Percentiles rank a stretch among this genome's conserved stretches.
Conservation (phyloP, 768 basidiomycete genomes). For the Tulasnella sp. region DNA sequence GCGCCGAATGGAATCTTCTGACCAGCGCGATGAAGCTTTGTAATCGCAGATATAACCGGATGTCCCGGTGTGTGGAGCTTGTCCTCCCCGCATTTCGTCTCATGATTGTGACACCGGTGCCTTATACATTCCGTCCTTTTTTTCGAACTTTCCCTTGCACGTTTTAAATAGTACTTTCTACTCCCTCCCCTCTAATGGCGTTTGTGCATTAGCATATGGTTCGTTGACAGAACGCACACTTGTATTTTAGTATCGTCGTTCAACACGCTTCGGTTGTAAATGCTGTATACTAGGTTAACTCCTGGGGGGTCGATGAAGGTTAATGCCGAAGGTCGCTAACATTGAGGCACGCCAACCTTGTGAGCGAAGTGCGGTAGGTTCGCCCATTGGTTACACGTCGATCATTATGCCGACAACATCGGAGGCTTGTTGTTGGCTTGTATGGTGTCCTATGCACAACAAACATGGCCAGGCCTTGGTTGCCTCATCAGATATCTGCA, state of each 20-base stretch:
- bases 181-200: not conserved
- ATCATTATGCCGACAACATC: not conserved
- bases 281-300: no score
- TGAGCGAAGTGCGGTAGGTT: not conserved
- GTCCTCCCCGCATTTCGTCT: not conserved
- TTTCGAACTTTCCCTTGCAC: not conserved
- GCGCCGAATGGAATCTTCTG: constrained; percentile 6
- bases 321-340: no score
- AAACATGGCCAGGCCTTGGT: no score
- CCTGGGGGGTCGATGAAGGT: no score
- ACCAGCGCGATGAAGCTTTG: not conserved
- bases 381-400: not conserved
- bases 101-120: not conserved
- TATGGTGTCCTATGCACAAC: not conserved
- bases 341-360: not conserved
- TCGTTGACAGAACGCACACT: not conserved
- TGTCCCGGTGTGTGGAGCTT: not conserved
- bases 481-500: no score
- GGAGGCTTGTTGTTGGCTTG: not conserved
- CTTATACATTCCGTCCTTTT: not conserved
- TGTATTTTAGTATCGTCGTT: not conserved
- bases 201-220: not conserved
- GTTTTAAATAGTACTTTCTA: not conserved
- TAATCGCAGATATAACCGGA: not conserved
- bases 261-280: not conserved